phyloP scores from a whole-genome alignment of 202 grass and related monocot species.

The Dendrocalamus latiflorus region DNA sequence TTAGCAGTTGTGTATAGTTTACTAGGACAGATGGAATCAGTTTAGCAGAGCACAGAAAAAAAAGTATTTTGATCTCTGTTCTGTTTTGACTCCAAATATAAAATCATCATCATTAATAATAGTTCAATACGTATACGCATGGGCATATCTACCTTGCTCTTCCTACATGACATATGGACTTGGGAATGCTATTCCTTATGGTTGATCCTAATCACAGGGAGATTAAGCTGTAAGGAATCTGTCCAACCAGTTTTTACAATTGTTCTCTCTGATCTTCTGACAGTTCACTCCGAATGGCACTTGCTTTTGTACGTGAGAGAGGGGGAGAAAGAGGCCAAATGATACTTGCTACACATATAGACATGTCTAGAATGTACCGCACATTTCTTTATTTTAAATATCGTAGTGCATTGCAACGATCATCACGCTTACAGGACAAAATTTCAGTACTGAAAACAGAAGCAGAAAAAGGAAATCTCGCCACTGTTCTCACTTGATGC shows the following conservation, averaged over 20 bases:
- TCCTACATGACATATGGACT: neutral
- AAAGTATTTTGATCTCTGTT: neutral
- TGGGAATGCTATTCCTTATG: neutral
- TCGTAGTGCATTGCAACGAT: neutral
- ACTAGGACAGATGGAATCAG: neutral
- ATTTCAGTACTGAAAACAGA: neutral
- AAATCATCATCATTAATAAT: neutral
- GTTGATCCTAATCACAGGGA: neutral
- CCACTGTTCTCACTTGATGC: neutral
- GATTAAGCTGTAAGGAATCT: neutral
- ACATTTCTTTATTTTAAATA: neutral
- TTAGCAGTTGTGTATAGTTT: neutral
- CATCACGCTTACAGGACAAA: neutral
- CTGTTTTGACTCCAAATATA: neutral
- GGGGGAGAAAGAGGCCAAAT: neutral
- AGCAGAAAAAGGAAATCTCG: neutral
- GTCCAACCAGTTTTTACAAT: neutral
- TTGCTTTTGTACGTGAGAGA: too few relatives aligned
- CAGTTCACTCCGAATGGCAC: neutral
- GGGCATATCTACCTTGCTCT: neutral
- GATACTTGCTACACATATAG: neutral
- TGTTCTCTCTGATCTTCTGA: neutral
- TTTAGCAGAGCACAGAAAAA: neutral
- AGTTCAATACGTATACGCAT: neutral
- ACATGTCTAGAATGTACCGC: neutral